Percentiles rank a stretch among this genome's conserved stretches.
Evolutionary conservation across 225 moss, liverwort and hornwort species (phyloP).

Genomic region (Antitrichia curtipendula): DNA sequence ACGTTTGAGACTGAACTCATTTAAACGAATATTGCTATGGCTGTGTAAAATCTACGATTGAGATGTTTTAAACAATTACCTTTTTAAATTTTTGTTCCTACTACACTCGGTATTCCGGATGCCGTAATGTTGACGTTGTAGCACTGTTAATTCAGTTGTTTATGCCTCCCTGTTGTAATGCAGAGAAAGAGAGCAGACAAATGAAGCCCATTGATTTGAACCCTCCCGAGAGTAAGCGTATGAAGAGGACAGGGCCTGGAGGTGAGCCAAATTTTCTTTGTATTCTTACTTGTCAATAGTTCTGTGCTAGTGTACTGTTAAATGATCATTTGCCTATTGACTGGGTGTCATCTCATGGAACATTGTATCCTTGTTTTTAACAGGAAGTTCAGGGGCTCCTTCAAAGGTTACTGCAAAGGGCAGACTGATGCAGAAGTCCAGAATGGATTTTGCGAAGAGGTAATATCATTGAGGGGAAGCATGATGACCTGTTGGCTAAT

Average conservation of each 20-base stretch:
- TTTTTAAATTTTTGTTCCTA: neutral
- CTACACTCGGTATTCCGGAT: neutral
- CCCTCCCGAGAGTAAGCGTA: slow-evolving; percentile 60
- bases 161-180: neutral
- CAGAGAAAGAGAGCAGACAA: slow-evolving; percentile 80
- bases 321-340: neutral
- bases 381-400: slow-evolving; percentile 22
- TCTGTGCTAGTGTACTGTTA: neutral
- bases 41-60: neutral
- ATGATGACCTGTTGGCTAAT: neutral
- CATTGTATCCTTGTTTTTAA: neutral
- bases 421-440: slow-evolving; percentile 85
- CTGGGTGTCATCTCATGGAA: neutral
- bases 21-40: neutral
- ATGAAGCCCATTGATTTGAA: slow-evolving; percentile 61
- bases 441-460: slow-evolving; percentile 74
- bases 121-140: neutral
- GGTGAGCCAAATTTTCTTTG: neutral
- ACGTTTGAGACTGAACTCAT: neutral
- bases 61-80: neutral
- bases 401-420: slow-evolving; percentile 44
- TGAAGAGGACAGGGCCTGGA: slow-evolving; percentile 22
- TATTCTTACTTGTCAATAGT: neutral
- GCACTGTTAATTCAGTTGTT: neutral
- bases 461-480: neutral